phyloP scores from a whole-genome alignment of 257 asterid species.

The Cordia subcordata region DNA sequence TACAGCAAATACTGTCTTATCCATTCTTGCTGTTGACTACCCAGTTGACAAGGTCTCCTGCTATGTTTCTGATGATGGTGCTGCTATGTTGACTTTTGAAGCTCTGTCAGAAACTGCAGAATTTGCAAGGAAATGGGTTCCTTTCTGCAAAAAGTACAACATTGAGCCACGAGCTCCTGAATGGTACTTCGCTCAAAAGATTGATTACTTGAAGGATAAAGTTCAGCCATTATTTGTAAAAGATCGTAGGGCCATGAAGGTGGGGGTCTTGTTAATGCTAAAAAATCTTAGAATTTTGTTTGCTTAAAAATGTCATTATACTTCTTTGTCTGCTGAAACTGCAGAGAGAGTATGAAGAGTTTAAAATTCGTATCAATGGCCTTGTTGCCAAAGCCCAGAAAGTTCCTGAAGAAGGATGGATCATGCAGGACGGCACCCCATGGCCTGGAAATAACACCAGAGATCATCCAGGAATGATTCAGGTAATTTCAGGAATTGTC shows the following conservation, averaged over 20 bases:
- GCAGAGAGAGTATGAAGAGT: slow-evolving; percentile 97
- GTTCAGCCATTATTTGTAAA: slow-evolving; percentile 90
- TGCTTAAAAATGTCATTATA: slow-evolving; percentile 21
- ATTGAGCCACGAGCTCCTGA: slow-evolving; percentile 99
- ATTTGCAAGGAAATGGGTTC: slow-evolving; percentile 95
- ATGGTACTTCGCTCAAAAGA: slow-evolving; percentile 87
- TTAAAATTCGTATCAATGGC: slow-evolving; percentile 75
- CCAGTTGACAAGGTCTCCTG: slow-evolving; percentile 98
- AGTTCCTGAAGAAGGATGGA: slow-evolving; percentile 97
- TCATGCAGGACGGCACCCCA: slow-evolving; percentile 98
- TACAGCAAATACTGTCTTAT: slow-evolving; percentile 89
- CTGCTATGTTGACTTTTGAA: slow-evolving; percentile 93
- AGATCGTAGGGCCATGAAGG: slow-evolving; percentile 99
- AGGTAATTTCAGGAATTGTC: slow-evolving; percentile 39
- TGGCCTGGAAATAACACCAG: slow-evolving; percentile 98
- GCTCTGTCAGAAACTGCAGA: slow-evolving; percentile 90
- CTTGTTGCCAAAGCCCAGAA: slow-evolving; percentile 90
- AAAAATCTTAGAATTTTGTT: slow-evolving; percentile 3
- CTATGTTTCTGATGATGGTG: slow-evolving; percentile 95
- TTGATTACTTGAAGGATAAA: slow-evolving; percentile 86
- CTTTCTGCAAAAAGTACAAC: slow-evolving; percentile 75
- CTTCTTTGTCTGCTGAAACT: slow-evolving; percentile 16
- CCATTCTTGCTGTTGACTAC: slow-evolving; percentile 93
- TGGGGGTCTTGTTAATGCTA: slow-evolving; percentile 17
- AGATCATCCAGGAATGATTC: slow-evolving; percentile 99